Evolutionary conservation across 306 rosid genomes (phyloP).

Genomic region (Nissolia schottii): DNA sequence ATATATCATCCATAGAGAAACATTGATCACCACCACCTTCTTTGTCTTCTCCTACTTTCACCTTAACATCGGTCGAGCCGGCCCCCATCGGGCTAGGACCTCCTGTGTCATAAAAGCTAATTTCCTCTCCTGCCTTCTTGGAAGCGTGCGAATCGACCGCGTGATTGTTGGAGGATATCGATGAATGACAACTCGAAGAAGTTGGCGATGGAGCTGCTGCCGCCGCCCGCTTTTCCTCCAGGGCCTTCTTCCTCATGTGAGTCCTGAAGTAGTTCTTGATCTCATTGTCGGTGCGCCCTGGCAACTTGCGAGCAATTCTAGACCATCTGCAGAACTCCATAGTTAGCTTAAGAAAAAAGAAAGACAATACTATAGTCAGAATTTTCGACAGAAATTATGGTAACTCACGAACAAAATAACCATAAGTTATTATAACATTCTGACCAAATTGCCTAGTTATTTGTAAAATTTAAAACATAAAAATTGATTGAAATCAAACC

Average conservation of each 20-base stretch:
- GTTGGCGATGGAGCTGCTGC: constrained; percentile 24
- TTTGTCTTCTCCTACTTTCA: constrained; percentile 14
- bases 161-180: constrained; percentile 47
- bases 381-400: no score
- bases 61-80: constrained; percentile 30
- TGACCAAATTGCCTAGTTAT: no score
- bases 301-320: constrained; percentile 79
- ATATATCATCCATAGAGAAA: constrained; percentile 83
- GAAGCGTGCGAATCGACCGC: constrained; percentile 40
- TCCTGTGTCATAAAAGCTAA: constrained; percentile 85
- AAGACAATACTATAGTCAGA: neutral
- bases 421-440: no score
- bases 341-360: no score
- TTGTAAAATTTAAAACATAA: no score
- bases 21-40: constrained; percentile 31
- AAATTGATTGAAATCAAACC: no score
- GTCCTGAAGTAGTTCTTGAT: constrained; percentile 97
- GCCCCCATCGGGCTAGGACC: constrained; percentile 23
- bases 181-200: constrained; percentile 38
- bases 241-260: constrained; percentile 86
- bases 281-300: constrained; percentile 97
- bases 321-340: constrained; percentile 78
- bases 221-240: constrained; percentile 49
- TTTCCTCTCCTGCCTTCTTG: constrained; percentile 52
- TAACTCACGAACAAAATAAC: no score